Evolutionary conservation across 2,329 filamentous ascomycete genomes (phyloP).

Genomic region (Periconia sp.): DNA sequence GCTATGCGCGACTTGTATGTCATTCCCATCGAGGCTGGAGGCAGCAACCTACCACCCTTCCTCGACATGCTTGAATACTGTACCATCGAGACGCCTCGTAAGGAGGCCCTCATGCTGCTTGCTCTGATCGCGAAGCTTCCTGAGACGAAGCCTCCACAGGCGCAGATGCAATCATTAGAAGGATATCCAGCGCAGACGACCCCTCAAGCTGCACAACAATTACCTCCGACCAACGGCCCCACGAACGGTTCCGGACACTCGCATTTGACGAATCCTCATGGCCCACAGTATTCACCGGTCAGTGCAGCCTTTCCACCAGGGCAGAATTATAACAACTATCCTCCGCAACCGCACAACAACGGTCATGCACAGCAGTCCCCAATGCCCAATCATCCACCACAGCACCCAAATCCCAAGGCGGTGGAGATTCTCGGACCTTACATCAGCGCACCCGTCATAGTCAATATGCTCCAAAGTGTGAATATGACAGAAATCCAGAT

Average conservation of each 20-base stretch:
- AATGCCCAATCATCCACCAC: conserved; percentile 24
- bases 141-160: conserved; percentile 38
- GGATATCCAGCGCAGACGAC: conserved; percentile 23
- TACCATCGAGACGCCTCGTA: conserved; percentile 72
- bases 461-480: conserved; percentile 42
- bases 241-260: conserved; percentile 29
- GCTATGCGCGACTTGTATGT: conserved; percentile 91
- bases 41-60: conserved; percentile 76
- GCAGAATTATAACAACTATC: conserved; percentile 27
- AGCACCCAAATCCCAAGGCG: conserved; percentile 44
- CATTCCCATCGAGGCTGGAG: conserved; percentile 79
- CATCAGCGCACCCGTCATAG: conserved; percentile 50
- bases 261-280: conserved; percentile 38
- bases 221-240: conserved; percentile 20
- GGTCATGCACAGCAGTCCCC: too few species aligned
- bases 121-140: conserved; percentile 74
- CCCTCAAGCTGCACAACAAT: conserved; percentile 25
- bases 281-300: conserved; percentile 43
- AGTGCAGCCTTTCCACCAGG: conserved; percentile 27
- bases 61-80: conserved; percentile 88
- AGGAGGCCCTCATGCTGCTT: conserved; percentile 79
- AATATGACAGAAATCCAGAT: conserved; percentile 64
- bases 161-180: conserved; percentile 33
- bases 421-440: conserved; percentile 51
- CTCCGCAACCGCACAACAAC: conserved; percentile 4